These are phyloP conservation scores for Populus simonii DNA, from an alignment of 345 rosid genomes.

Conservation along the genomic window DNA sequence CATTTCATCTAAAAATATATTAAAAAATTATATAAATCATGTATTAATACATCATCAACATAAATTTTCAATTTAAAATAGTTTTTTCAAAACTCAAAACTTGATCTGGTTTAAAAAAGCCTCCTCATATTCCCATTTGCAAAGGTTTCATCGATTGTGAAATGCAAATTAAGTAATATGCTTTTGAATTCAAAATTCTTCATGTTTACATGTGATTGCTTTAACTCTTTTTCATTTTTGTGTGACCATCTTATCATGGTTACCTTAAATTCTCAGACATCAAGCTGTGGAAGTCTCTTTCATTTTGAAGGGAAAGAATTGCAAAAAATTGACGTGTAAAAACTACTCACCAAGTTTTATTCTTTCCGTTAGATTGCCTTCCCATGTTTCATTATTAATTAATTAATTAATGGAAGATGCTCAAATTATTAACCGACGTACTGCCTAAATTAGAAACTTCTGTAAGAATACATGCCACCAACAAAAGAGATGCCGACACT, in stretches of 20 bases:
- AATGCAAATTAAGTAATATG: not conserved
- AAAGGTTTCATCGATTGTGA: not conserved
- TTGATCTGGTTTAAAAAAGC: not conserved
- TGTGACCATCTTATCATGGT: conserved; percentile 19
- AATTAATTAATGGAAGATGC: not conserved
- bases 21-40: too few relatives aligned
- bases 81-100: not conserved
- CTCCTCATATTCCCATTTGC: not conserved
- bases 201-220: not conserved
- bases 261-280: conserved; percentile 24
- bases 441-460: not conserved
- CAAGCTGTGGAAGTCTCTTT: conserved; percentile 34
- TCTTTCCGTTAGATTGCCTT: conserved; percentile 8
- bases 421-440: not conserved
- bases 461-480: not conserved
- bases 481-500: not conserved
- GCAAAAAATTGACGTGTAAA: not conserved
- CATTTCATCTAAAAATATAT: too few relatives aligned
- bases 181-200: not conserved
- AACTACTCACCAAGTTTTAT: not conserved
- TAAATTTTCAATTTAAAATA: too few relatives aligned
- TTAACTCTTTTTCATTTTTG: not conserved
- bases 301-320: not conserved
- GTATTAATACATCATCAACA: too few relatives aligned
- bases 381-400: conserved; percentile 1